Percentiles rank a stretch among this genome's conserved stretches.
Evolutionary conservation across 768 basidiomycete genomes (phyloP).

Genomic region (Termitomyces sp.): DNA sequence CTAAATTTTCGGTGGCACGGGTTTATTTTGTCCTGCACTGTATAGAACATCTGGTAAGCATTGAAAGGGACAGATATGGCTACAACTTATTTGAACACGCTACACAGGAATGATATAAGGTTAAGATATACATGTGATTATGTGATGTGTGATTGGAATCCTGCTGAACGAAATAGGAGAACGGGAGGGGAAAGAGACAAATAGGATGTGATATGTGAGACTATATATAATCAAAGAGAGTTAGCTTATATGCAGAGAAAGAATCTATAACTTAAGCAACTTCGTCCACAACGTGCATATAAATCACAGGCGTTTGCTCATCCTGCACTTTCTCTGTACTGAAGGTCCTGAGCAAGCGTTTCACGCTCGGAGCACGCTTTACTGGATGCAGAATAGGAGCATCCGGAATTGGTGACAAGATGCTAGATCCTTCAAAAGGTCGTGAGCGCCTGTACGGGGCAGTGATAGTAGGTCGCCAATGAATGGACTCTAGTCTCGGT

Average conservation of each 20-base stretch:
- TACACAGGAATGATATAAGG: constrained; percentile 1
- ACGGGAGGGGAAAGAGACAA: not conserved
- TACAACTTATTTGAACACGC: constrained; percentile 5
- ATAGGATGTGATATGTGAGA: not conserved
- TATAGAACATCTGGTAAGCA: not conserved
- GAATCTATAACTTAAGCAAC: constrained; percentile 18
- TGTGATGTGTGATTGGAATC: not conserved
- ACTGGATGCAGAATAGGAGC: constrained; percentile 7
- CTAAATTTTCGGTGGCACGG: no score
- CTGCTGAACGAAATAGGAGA: not conserved
- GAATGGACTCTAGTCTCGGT: constrained; percentile 9
- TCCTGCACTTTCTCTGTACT: constrained; percentile 20
- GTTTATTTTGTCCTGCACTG: no score
- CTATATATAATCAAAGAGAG: not conserved
- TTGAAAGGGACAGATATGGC: constrained; percentile 1
- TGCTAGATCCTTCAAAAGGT: constrained; percentile 26
- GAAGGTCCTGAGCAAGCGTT: constrained; percentile 20
- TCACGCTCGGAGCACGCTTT: constrained; percentile 20
- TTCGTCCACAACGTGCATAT: constrained; percentile 41
- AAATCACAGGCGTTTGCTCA: constrained; percentile 22
- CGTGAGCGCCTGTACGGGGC: constrained; percentile 15
- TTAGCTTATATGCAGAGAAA: not conserved
- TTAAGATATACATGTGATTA: not conserved
- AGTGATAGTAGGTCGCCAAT: constrained; percentile 14
- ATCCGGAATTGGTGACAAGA: constrained; percentile 21